Conservation (phyloP, 768 basidiomycete species). For the Termitomyces sp. region DNA sequence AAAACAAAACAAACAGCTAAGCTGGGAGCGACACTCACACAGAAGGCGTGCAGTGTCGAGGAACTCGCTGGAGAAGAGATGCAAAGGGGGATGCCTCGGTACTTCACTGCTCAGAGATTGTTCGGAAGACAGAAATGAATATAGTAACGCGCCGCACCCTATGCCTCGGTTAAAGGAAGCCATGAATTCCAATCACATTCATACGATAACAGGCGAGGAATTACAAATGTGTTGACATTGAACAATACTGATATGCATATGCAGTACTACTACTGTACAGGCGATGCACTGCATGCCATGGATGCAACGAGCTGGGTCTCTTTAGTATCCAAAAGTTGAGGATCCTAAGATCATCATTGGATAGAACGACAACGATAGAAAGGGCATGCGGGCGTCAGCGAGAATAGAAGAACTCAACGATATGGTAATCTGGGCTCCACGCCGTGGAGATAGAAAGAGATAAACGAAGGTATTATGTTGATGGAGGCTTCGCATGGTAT, state of each 20-base stretch:
- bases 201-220: not conserved
- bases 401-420: not conserved
- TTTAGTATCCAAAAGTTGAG: constrained; percentile 1
- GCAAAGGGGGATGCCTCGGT: too few relatives aligned
- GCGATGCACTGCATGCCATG: constrained; percentile 4
- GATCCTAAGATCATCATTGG: not conserved
- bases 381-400: not conserved
- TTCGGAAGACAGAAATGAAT: not conserved
- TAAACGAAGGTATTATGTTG: not conserved
- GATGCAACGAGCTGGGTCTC: constrained; percentile 3
- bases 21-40: too few relatives aligned
- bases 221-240: not conserved
- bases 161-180: not conserved
- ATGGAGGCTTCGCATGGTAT: too few relatives aligned
- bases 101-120: too few relatives aligned
- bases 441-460: not conserved
- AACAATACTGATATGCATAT: constrained; percentile 3
- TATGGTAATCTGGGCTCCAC: not conserved
- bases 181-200: too few relatives aligned
- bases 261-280: constrained; percentile 11
- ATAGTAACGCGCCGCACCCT: not conserved
- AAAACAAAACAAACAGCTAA: too few relatives aligned
- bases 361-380: not conserved
- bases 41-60: too few relatives aligned
- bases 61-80: too few relatives aligned